phyloP scores from a whole-genome alignment of 345 rosid species.

The Salix koriyanagi region DNA sequence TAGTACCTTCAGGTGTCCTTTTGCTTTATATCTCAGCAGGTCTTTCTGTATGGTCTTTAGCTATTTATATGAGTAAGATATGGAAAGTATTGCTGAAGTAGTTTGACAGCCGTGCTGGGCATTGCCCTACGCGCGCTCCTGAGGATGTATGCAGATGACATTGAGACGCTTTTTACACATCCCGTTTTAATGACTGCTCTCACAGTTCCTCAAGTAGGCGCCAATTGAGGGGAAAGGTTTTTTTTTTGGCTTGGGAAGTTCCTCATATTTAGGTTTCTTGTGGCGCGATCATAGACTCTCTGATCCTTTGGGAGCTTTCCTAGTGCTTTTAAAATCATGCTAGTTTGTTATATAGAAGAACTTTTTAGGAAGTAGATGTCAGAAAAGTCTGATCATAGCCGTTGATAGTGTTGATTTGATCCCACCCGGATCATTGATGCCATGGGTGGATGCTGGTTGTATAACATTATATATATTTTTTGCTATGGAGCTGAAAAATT shows the following conservation, averaged over 20 bases:
- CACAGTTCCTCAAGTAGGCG: slow-evolving; percentile 19
- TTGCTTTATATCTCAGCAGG: slow-evolving; percentile 93
- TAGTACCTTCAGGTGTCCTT: slow-evolving; percentile 61
- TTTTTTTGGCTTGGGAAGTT: slow-evolving; percentile 17
- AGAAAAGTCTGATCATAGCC: neutral
- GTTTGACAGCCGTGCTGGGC: slow-evolving; percentile 15
- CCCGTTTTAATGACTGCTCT: slow-evolving; percentile 2
- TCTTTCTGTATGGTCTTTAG: slow-evolving; percentile 84
- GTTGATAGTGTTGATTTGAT: slow-evolving; percentile 2
- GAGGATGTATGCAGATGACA: neutral
- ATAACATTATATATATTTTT: neutral
- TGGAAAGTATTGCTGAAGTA: slow-evolving; percentile 68
- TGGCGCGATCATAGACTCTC: neutral
- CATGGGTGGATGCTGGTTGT: neutral
- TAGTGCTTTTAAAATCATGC: neutral
- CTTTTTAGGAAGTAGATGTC: slow-evolving; percentile 2
- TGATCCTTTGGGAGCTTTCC: neutral
- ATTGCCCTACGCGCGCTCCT: neutral
- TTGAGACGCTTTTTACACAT: neutral
- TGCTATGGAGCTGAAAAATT: neutral
- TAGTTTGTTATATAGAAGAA: neutral
- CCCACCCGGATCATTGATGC: neutral
- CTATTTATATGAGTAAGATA: slow-evolving; percentile 82
- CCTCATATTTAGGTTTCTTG: slow-evolving; percentile 11
- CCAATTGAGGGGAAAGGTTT: slow-evolving; percentile 19